Base-by-base conservation (phyloP, 2,329 filamentous ascomycete genomes). In the Penicillium sp. region DNA sequence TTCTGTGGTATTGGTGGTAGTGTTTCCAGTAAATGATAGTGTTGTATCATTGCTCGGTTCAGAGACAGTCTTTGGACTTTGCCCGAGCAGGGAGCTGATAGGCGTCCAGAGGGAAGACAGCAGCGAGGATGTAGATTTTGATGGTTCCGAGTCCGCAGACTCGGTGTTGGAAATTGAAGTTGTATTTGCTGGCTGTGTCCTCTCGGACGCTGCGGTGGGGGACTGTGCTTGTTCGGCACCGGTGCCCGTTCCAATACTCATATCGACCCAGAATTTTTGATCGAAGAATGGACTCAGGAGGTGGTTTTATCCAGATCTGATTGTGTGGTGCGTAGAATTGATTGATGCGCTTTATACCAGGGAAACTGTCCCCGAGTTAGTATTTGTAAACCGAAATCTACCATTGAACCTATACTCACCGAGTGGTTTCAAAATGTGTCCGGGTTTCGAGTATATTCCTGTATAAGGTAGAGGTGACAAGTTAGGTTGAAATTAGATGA, bases 21-120 rank as follows among this genome's bases (percentile, higher is more conserved):
- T 31, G 31, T 31, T 31, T 31, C 31, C 31, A 10, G 57, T 33
- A 4, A 18, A n/a, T 24, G 14, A 19, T 18, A 27, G 6, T 5
- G 1, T 6, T 16, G 43, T 6, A 27, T 6, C 9, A 6, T 47
- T 44, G 24, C 54, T 16, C 39, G 4, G 7, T 46, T 54, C 44
- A 16, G 44, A 3, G n/a, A 18, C 7, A 35, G 31, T 31, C 33
- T 22, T 36, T 37, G 47, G 16, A 22, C 36, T 37, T 39, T 43
- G 27, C 22, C 22, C 22, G 35, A 58, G 6, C 4, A 65, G 52
- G 5, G 60, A 61, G 24, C 57, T 59, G 33, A 65, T 57, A 6
- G 59, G 59, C 10, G 59, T 61, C 39, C 54, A 60, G 9, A 62
- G 43, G 7, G 52, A 54, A 36, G 55, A 40, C 49, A 65, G 43